phyloP scores from a whole-genome alignment of 2,329 filamentous ascomycete species.

The Parafenestella ontariensis region DNA sequence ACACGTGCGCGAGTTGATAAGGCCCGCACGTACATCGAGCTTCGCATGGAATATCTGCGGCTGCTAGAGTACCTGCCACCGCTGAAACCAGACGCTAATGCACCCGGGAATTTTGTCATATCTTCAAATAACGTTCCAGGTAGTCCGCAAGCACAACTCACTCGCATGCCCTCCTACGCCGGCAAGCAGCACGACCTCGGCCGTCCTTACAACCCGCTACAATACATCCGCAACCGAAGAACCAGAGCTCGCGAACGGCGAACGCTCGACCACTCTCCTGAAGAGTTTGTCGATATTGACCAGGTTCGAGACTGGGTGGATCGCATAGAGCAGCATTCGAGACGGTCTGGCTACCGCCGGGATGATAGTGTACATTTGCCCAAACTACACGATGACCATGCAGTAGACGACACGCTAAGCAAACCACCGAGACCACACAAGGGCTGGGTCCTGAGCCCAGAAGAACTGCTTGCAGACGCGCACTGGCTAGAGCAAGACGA shows the following conservation, averaged over 20 bases:
- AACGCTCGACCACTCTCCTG: constrained; percentile 73
- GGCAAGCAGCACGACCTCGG: constrained; percentile 59
- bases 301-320: constrained; percentile 81
- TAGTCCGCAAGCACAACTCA: constrained; percentile 49
- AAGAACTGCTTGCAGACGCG: constrained; percentile 86
- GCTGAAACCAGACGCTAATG: constrained; percentile 60
- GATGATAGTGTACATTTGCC: constrained; percentile 47
- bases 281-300: constrained; percentile 78
- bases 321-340: constrained; percentile 62
- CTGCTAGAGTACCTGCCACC: constrained; percentile 81
- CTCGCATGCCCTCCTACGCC: constrained; percentile 46
- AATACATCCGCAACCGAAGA: constrained; percentile 90
- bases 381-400: constrained; percentile 36
- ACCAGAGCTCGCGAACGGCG: constrained; percentile 80
- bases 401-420: constrained; percentile 35
- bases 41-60: constrained; percentile 83
- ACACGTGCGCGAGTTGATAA: constrained; percentile 84
- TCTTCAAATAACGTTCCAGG: constrained; percentile 52
- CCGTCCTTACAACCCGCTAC: constrained; percentile 86
- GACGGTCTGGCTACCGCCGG: constrained; percentile 45
- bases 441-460: constrained; percentile 84
- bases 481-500: constrained; percentile 87
- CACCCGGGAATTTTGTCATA: constrained; percentile 51
- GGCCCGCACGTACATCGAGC: constrained; percentile 83
- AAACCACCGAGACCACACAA: constrained; percentile 76